Conservation (phyloP, 1,139 yeast genomes). For the Arxiozyma bovina region DNA sequence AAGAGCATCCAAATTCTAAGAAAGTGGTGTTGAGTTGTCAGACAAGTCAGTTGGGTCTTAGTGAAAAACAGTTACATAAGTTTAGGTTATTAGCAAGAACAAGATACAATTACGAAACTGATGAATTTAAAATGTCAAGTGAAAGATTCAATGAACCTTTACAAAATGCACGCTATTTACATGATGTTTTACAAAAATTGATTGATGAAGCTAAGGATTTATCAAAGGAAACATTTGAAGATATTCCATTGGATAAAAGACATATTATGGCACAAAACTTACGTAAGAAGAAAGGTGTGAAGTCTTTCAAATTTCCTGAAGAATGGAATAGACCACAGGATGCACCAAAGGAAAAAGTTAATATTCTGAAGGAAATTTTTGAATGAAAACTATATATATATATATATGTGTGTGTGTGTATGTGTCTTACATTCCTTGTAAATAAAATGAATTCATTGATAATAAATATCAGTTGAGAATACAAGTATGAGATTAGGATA, state of each 20-base stretch:
- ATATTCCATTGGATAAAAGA: constrained; percentile 75
- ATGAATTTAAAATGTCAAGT: constrained; percentile 52
- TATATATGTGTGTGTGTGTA: too few species aligned
- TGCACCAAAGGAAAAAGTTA: constrained; percentile 39
- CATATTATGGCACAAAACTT: constrained; percentile 44
- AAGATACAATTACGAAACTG: constrained; percentile 57
- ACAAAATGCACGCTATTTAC: constrained; percentile 73
- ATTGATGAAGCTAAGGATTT: constrained; percentile 57
- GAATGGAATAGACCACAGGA: constrained; percentile 78
- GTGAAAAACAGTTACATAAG: constrained; percentile 53
- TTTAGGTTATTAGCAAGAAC: constrained; percentile 71
- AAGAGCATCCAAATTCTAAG: constrained; percentile 60
- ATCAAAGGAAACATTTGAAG: constrained; percentile 51
- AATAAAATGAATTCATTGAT: not conserved
- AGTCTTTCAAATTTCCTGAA: constrained; percentile 52
- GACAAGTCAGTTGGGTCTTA: constrained; percentile 47
- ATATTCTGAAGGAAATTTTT: constrained; percentile 14
- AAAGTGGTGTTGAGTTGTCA: constrained; percentile 57
- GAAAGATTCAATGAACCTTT: constrained; percentile 65
- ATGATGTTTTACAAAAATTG: constrained; percentile 53
- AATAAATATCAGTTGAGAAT: too few species aligned
- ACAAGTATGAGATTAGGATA: too few species aligned
- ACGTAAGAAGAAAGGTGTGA: constrained; percentile 35
- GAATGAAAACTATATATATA: not conserved
- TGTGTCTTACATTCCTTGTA: not conserved